Conservation (phyloP, 148 eudicot species). For the Heliosperma pusillum region DNA sequence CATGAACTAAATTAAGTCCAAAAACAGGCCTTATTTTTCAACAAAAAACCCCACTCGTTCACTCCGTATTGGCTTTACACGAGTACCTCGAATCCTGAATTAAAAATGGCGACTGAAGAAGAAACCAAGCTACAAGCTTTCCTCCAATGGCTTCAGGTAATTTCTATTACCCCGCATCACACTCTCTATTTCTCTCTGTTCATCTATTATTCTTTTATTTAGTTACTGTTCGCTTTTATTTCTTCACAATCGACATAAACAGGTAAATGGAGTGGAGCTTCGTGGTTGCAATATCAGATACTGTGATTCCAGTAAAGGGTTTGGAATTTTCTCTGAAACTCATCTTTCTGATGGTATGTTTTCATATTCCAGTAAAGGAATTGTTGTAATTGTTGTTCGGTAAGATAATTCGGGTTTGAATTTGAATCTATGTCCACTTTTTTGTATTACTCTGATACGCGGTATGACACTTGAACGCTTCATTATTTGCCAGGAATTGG, state of each 20-base stretch:
- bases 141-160: conserved; percentile 76
- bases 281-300: conserved; percentile 78
- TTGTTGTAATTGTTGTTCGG: neutral
- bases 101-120: conserved; percentile 26
- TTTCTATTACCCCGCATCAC: neutral
- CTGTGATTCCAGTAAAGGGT: conserved; percentile 69
- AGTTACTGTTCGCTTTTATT: neutral
- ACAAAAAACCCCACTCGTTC: too few relatives aligned
- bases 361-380: neutral
- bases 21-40: too few relatives aligned
- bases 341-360: conserved; percentile 56
- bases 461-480: neutral
- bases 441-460: neutral
- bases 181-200: neutral
- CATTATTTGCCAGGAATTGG: neutral
- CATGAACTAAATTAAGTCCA: too few relatives aligned
- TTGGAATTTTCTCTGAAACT: conserved; percentile 59
- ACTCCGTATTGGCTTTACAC: neutral
- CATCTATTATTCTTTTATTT: neutral
- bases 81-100: neutral
- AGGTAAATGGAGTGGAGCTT: conserved; percentile 71
- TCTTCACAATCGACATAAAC: neutral
- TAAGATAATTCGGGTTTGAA: neutral
- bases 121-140: conserved; percentile 55
- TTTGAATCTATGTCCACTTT: neutral